phyloP scores from a whole-genome alignment of 208 protist species.

The Leishmania mexicana region DNA sequence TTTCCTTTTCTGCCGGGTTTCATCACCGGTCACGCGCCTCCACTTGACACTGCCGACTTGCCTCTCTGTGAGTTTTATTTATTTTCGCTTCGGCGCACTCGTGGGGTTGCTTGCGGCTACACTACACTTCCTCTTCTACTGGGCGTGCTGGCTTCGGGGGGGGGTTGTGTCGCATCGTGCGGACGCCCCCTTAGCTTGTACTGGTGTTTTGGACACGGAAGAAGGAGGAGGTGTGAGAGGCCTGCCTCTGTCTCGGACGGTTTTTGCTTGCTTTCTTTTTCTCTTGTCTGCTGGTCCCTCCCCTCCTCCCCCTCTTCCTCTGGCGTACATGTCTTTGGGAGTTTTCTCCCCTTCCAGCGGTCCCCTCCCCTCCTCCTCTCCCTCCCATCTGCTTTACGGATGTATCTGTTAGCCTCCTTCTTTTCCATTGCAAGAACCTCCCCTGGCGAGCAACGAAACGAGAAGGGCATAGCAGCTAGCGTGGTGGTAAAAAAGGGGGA shows the following conservation, averaged over 20 bases:
- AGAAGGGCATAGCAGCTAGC: background rate
- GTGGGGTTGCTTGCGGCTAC: background rate
- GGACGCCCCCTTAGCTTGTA: background rate
- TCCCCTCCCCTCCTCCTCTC: too few relatives aligned
- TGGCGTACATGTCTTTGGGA: background rate
- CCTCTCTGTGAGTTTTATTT: background rate
- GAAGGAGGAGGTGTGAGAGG: too few relatives aligned
- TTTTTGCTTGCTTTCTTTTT: background rate
- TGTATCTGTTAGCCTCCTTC: background rate
- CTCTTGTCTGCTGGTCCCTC: background rate
- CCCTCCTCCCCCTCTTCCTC: background rate
- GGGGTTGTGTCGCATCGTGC: background rate
- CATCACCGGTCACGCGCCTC: background rate
- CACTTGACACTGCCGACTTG: background rate
- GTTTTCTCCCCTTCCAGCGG: background rate
- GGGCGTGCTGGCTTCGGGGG: background rate
- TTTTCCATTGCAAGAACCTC: background rate
- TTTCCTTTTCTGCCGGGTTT: background rate
- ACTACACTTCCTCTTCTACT: background rate
- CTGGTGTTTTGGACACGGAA: background rate
- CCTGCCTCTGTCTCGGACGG: too few relatives aligned
- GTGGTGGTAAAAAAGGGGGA: background rate
- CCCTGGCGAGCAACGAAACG: background rate
- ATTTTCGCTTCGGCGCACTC: background rate
- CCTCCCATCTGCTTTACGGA: background rate